Base-by-base conservation (phyloP, 805 yeast species). In the Metschnikowia bowlesiae region DNA sequence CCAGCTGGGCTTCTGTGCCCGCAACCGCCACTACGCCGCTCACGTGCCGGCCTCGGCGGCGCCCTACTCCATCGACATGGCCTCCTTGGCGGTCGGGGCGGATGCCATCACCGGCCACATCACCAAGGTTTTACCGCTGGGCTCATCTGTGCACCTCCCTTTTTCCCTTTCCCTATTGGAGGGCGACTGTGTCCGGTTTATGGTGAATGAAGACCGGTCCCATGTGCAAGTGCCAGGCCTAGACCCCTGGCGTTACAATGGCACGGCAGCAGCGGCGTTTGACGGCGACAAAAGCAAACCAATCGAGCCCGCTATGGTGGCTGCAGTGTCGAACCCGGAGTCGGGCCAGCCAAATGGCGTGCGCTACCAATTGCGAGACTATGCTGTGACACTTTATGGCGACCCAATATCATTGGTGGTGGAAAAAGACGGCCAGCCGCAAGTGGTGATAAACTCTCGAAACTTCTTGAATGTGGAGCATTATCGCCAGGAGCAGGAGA, bases 391-490 rank as follows among this genome's bases (percentile, higher is more conserved):
- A 22, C 48, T 90, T 10, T 49, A 66, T 16, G 65, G 75, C 39
- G 59, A 63, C 9, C 83, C 86, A 0, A 73, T 89, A 52, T 74
- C 73, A 54, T 59, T 87, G 36, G 67, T 71, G 1, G 59, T 89
- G 2, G 70, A 49, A 22, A 70, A 78, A 47, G 65, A 80, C 1
- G 79, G 74, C 5, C 65, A 69, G 16, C 64, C 67, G 0, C 81
- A 81, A 52, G 57, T 89, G 10, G 68, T 79, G 1, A 61, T 91
- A 16, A 94, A 94, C 64, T 90, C 84, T 46, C 73, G 83, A 39
- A 71, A 80, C 33, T 78, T 89, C 43, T 68, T 94, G 52, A 92
- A 92, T 61, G 51, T 85, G n/a, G 99, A 94, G 65, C 97, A 92
- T 60, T 79, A 74, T 64, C 76, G 97, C 62, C 61, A 64, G 10